Conservation (phyloP, 2,329 filamentous ascomycete species). For the Penicillium sp. region DNA sequence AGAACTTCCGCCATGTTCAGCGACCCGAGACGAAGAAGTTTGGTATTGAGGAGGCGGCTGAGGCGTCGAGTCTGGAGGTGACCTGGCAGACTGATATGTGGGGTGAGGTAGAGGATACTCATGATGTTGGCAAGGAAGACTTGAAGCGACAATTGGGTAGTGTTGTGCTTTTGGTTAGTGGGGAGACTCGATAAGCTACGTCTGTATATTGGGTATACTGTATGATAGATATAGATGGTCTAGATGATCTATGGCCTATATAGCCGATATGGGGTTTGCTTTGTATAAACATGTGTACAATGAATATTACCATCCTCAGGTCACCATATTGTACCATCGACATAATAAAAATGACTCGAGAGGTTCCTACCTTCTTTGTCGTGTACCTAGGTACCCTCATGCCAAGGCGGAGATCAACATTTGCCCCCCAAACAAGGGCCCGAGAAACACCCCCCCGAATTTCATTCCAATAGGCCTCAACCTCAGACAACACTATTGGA, state of each 20-base stretch:
- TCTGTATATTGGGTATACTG: constrained; percentile 4
- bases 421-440: constrained; percentile 9
- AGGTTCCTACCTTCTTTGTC: background rate
- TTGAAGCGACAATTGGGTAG: constrained; percentile 83
- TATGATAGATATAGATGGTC: constrained; percentile 11
- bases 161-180: constrained; percentile 75
- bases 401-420: constrained; percentile 14
- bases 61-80: constrained; percentile 77
- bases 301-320: background rate
- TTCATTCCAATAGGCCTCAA: background rate
- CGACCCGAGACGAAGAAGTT: constrained; percentile 52
- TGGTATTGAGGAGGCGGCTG: constrained; percentile 77
- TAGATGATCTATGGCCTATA: background rate
- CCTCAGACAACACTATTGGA: background rate
- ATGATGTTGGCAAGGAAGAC: constrained; percentile 94
- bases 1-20: constrained; percentile 60
- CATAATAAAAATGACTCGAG: background rate
- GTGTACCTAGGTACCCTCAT: background rate
- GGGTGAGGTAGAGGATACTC: constrained; percentile 97
- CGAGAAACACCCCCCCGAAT: background rate
- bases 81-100: constrained; percentile 85
- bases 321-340: background rate
- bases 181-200: constrained; percentile 38
- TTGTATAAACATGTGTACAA: constrained; percentile 6
- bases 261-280: background rate